Percentiles rank a stretch among this genome's conserved stretches.
phyloP scores from a whole-genome alignment of 371 early-diverging fungal species.

The Apophysomyces variabilis region DNA sequence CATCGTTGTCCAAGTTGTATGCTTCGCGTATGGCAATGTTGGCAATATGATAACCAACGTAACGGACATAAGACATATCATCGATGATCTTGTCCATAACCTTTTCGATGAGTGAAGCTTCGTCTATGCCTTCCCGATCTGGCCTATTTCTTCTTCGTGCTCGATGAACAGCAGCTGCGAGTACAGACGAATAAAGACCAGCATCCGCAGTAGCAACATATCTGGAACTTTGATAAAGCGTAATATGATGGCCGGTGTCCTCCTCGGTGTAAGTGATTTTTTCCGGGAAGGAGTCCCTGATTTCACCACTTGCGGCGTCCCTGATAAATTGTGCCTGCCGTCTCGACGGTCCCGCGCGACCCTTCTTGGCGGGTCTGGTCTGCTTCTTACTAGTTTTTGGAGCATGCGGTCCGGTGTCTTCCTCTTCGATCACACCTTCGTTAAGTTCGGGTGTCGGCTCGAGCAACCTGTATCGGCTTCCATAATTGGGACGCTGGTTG shows the following conservation, averaged over 20 bases:
- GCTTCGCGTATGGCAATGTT: not conserved
- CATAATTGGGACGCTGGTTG: constrained; percentile 1
- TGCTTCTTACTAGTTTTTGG: not conserved
- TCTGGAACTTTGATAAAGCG: constrained; percentile 2
- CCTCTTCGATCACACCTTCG: constrained; percentile 1
- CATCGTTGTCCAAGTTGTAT: not conserved
- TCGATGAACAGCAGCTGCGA: too few relatives aligned
- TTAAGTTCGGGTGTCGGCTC: not conserved
- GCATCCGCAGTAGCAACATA: constrained; percentile 9
- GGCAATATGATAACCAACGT: not conserved
- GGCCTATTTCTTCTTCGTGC: too few relatives aligned
- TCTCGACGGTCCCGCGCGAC: not conserved
- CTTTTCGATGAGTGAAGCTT: too few relatives aligned
- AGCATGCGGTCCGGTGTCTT: not conserved
- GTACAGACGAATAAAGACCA: constrained; percentile 12
- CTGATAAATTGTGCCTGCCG: not conserved
- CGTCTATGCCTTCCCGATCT: too few relatives aligned
- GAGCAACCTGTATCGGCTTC: constrained; percentile 1
- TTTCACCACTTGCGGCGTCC: not conserved
- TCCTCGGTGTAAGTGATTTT: not conserved
- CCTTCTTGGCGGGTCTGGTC: not conserved
- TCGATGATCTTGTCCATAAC: too few relatives aligned
- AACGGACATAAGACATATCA: not conserved
- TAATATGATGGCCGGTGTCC: not conserved
- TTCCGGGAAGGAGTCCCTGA: not conserved